Conservation (phyloP, 768 basidiomycete genomes). For the Russula ochroleuca region DNA sequence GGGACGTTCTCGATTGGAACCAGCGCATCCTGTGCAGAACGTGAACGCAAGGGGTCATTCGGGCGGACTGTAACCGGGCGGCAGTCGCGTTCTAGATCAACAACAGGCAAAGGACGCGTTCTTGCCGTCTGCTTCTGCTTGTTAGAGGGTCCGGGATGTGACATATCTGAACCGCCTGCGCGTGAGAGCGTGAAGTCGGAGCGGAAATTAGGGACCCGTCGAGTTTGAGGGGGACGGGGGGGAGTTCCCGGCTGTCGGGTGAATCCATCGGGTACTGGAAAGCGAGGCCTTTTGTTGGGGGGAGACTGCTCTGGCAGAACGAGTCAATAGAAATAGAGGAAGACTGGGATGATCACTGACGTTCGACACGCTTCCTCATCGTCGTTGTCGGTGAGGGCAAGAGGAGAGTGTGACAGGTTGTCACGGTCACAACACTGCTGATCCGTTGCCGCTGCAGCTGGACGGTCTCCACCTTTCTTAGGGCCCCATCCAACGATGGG, state of each 20-base stretch:
- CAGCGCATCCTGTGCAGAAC: neutral
- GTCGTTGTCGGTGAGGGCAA: neutral
- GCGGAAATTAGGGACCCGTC: slow-evolving; percentile 2
- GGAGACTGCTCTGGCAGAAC: neutral
- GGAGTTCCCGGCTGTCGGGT: neutral
- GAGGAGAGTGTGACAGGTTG: neutral
- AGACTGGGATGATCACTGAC: neutral
- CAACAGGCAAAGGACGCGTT: neutral
- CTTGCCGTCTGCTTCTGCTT: neutral
- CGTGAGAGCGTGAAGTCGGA: slow-evolving; percentile 6
- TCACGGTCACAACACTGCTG: neutral
- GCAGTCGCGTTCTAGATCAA: neutral
- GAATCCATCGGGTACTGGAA: slow-evolving; percentile 4
- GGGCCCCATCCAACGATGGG: slow-evolving; percentile 35
- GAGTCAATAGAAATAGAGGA: too few relatives aligned
- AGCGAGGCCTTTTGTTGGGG: neutral
- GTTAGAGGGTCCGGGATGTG: neutral
- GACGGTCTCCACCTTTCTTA: neutral
- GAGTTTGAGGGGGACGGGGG: neutral
- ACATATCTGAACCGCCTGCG: neutral
- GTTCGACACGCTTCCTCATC: neutral
- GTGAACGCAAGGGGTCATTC: neutral
- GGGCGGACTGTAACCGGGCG: neutral
- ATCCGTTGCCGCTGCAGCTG: neutral
- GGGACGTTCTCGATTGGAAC: slow-evolving; percentile 1